These are phyloP conservation scores for Pythium oligandrum DNA, from an alignment of 352 stramenopile species.

Conservation along the genomic window DNA sequence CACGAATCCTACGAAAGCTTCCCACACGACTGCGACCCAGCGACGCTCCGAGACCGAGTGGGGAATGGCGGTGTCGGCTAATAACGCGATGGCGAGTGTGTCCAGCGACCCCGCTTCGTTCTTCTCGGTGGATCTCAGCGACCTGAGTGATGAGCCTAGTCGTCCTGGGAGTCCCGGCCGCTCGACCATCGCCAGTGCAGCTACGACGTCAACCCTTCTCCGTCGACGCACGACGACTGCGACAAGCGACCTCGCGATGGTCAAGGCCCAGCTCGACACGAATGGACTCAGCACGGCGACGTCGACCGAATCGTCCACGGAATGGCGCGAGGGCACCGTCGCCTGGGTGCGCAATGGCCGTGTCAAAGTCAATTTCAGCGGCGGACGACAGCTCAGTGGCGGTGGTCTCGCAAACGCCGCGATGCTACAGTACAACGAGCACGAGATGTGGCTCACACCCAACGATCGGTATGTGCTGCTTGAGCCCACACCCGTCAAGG, in stretches of 20 bases:
- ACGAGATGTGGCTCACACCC: conserved; percentile 39
- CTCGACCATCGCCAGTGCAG: no score
- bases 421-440: conserved; percentile 9
- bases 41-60: no score
- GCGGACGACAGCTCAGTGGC: conserved; percentile 29
- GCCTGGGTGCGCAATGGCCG: conserved; percentile 51
- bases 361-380: conserved; percentile 55
- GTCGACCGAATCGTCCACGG: conserved; percentile 10
- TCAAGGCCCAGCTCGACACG: not conserved
- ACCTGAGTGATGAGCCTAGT: no score
- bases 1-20: not conserved
- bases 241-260: no score
- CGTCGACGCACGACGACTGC: no score
- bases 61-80: no score
- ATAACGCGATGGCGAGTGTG: no score
- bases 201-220: no score
- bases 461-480: conserved; percentile 41
- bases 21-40: no score
- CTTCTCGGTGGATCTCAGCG: no score
- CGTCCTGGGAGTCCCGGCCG: no score
- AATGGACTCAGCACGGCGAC: conserved; percentile 1
- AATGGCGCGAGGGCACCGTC: conserved; percentile 58
- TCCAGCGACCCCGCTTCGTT: no score
- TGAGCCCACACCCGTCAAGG: conserved; percentile 37
- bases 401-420: not conserved